These are phyloP conservation scores for Tetrahymena thermophila DNA, from an alignment of 73 alveolate species.

Conservation along the genomic window DNA sequence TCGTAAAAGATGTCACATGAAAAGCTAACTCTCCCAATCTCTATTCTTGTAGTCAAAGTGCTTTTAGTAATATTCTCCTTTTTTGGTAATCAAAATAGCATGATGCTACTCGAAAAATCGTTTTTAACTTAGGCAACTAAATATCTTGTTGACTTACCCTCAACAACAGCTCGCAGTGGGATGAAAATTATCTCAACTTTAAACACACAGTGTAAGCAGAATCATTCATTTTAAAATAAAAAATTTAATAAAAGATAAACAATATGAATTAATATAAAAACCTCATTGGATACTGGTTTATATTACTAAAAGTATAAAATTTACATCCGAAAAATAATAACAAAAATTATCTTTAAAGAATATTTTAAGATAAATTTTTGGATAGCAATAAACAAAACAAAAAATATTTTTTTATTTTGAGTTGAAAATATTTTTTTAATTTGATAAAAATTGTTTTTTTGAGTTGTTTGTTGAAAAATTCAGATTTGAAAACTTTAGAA, in stretches of 20 bases:
- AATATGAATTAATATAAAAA: no score
- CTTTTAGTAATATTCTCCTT: background rate
- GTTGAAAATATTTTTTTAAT: no score
- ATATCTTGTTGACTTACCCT: background rate
- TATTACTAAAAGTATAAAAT: no score
- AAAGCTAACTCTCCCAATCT: background rate
- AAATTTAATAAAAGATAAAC: background rate
- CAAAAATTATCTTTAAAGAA: no score
- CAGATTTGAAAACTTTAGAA: no score
- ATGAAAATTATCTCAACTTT: background rate
- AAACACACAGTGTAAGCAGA: background rate
- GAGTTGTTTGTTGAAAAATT: no score
- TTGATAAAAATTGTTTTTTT: no score
- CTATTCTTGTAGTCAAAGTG: background rate
- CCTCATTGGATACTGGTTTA: background rate
- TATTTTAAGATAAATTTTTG: no score
- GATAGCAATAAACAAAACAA: no score
- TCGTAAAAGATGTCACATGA: background rate
- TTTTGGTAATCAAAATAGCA: background rate
- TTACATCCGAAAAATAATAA: no score
- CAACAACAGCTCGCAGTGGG: background rate
- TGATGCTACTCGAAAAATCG: background rate
- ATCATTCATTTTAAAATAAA: background rate
- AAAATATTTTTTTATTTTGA: no score
- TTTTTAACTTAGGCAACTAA: background rate